These are phyloP conservation scores for Tylopilus sp. DNA, from an alignment of 768 basidiomycete species.

Conservation along the genomic window DNA sequence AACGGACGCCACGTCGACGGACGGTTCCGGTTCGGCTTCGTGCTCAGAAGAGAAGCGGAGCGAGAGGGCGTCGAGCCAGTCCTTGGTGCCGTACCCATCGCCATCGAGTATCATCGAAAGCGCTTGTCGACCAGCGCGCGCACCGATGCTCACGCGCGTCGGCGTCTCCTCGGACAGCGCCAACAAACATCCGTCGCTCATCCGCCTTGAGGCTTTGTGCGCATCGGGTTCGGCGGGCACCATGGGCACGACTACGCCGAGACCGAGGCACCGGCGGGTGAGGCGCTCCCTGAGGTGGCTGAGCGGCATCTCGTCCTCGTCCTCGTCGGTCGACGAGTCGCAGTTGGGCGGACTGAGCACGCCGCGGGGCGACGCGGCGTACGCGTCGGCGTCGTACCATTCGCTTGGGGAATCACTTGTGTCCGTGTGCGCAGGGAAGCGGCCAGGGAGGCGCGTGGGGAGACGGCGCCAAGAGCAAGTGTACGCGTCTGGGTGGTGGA, in stretches of 20 bases:
- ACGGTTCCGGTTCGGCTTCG: background rate
- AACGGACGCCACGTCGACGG: background rate
- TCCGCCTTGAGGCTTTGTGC: background rate
- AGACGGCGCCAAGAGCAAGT: slow-evolving; percentile 18
- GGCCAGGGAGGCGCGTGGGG: slow-evolving; percentile 15
- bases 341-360: slow-evolving; percentile 19
- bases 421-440: slow-evolving; percentile 10
- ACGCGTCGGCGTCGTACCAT: slow-evolving; percentile 18
- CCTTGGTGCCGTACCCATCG: background rate
- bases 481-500: slow-evolving; percentile 11
- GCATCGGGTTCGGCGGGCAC: background rate
- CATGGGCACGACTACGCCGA: background rate
- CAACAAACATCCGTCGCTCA: slow-evolving; percentile 22
- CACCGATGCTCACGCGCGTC: slow-evolving; percentile 11
- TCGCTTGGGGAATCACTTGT: background rate
- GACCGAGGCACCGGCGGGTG: background rate
- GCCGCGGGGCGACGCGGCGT: slow-evolving; percentile 9
- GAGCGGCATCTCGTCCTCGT: slow-evolving; percentile 20
- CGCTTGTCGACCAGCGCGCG: background rate
- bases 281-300: slow-evolving; percentile 10
- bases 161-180: slow-evolving; percentile 14
- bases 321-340: slow-evolving; percentile 5
- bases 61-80: slow-evolving; percentile 22
- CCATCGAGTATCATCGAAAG: slow-evolving; percentile 10
- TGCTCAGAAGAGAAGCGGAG: slow-evolving; percentile 3